Conservation (phyloP, 257 asterid species). For the Plantago ovata region DNA sequence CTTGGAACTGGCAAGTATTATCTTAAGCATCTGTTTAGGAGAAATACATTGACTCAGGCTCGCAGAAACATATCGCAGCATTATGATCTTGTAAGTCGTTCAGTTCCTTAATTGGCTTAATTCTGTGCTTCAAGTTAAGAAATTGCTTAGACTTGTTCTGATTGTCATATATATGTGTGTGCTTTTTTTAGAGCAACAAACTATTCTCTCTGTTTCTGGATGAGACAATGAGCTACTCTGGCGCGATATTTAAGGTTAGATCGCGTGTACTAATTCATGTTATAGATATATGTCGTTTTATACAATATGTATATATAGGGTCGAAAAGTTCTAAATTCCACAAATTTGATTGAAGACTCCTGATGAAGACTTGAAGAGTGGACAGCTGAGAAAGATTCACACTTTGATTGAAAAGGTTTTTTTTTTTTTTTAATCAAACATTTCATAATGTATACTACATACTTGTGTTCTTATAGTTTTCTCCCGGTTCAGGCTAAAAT, state of each 20-base stretch:
- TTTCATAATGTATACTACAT: no score
- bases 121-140: no score
- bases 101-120: no score
- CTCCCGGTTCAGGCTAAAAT: no score
- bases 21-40: constrained; percentile 41
- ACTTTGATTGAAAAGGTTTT: constrained; percentile 60
- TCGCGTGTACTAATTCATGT: not conserved
- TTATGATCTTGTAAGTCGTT: constrained; percentile 50
- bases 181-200: constrained; percentile 67
- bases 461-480: no score
- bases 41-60: constrained; percentile 60
- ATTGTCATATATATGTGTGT: not conserved
- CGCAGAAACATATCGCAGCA: constrained; percentile 62
- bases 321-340: no score
- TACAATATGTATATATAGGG: not conserved
- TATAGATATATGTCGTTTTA: not conserved
- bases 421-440: not conserved
- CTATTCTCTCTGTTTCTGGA: constrained; percentile 61
- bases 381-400: constrained; percentile 49
- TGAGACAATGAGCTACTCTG: constrained; percentile 88
- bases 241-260: constrained; percentile 61
- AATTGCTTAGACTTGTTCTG: no score
- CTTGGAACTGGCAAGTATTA: constrained; percentile 83
- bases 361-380: constrained; percentile 58
- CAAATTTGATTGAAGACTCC: constrained; percentile 35